A percentile compares a stretch with the other conserved stretches of the same genome.
Conservation (phyloP, 371 early-diverging fungal species). For the Cokeromyces recurvatus region DNA sequence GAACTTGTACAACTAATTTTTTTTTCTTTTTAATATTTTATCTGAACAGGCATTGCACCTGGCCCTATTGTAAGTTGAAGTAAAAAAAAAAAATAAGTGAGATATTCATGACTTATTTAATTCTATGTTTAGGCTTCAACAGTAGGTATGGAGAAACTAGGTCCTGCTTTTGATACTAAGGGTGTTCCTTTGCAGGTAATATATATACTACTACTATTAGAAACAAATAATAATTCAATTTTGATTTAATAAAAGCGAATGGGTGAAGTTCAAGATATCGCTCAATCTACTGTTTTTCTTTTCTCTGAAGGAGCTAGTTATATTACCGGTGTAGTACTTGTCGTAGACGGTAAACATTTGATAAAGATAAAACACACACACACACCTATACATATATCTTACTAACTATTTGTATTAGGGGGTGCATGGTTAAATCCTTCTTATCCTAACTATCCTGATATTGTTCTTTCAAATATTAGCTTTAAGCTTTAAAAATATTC, state of each 20-base stretch:
- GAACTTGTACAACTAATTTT: no score
- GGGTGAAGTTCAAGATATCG: conserved; percentile 66
- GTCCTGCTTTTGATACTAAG: conserved; percentile 14
- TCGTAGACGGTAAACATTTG: conserved; percentile 68
- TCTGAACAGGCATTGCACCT: conserved; percentile 33
- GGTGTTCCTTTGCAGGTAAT: background rate
- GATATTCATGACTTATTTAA: no score
- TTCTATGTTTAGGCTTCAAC: no score
- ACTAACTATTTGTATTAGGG: no score
- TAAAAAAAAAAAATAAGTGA: no score
- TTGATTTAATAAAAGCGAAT: conserved; percentile 21
- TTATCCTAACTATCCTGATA: conserved; percentile 11
- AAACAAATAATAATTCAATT: no score
- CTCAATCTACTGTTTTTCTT: conserved; percentile 67
- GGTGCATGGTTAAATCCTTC: conserved; percentile 19
- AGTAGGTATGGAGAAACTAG: conserved; percentile 37
- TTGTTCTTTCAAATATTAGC: conserved; percentile 9
- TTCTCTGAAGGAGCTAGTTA: conserved; percentile 60
- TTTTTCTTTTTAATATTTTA: background rate
- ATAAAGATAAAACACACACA: no score
- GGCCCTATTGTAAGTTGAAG: conserved; percentile 39
- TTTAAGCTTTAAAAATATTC: conserved; percentile 20
- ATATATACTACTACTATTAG: no score
- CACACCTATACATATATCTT: no score
- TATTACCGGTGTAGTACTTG: conserved; percentile 57